Conservation (phyloP, 1,284 basidiomycete species). For the Pseudozyma sp. region DNA sequence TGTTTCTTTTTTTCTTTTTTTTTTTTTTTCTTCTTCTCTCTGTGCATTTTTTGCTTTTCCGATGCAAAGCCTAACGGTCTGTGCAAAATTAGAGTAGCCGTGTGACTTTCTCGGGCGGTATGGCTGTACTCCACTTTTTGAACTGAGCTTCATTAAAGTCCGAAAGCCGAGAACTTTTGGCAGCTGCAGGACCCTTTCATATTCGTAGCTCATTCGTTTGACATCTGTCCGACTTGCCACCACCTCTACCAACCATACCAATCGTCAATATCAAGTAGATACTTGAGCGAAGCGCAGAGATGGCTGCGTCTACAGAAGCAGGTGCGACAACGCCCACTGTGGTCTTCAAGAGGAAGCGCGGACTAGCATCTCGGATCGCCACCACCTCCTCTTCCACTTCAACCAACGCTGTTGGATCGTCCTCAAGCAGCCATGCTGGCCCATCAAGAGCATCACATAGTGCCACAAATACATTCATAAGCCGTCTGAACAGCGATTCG, state of each 20-base stretch:
- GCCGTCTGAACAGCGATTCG: constrained; percentile 13
- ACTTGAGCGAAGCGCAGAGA: constrained; percentile 4
- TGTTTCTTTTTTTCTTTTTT: constrained; percentile 1
- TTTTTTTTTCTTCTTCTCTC: background rate
- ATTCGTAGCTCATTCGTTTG: background rate
- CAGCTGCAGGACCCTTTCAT: constrained; percentile 1
- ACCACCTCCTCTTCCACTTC: constrained; percentile 11
- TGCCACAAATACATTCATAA: background rate
- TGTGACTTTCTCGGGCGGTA: constrained; percentile 25
- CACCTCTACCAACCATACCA: background rate
- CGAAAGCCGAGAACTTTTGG: constrained; percentile 28
- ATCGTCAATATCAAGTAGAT: background rate
- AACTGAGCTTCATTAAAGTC: constrained; percentile 19
- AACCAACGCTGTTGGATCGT: background rate
- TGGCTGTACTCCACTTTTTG: constrained; percentile 7
- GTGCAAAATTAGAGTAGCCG: constrained; percentile 2
- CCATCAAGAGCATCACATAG: constrained; percentile 21
- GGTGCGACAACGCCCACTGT: constrained; percentile 9
- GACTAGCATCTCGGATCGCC: constrained; percentile 16
- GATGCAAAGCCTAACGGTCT: constrained; percentile 12
- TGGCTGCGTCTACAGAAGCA: constrained; percentile 3
- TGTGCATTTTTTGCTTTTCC: background rate
- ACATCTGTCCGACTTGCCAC: background rate
- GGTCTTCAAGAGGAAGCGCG: constrained; percentile 46
- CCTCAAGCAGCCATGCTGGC: constrained; percentile 8